Conservation (phyloP, 306 rosid genomes). For the Acacia confusa region DNA sequence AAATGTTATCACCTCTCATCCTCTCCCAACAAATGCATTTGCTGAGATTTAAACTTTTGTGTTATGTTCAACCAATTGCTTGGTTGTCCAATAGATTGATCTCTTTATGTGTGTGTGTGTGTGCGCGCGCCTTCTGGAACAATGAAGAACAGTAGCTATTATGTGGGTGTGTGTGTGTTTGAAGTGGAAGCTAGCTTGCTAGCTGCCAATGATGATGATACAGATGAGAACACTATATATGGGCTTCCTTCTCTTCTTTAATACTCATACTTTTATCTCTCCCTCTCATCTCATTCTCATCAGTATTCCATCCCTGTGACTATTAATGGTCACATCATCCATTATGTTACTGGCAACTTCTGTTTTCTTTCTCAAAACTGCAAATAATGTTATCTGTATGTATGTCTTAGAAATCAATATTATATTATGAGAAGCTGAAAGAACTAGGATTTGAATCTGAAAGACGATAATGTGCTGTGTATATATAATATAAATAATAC, state of each 20-base stretch:
- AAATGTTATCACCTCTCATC: too few relatives aligned
- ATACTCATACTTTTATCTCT: not conserved
- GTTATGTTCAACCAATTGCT: too few relatives aligned
- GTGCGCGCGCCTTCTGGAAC: too few relatives aligned
- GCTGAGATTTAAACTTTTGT: too few relatives aligned
- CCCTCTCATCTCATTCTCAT: not conserved
- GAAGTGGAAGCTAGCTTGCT: not conserved
- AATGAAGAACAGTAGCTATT: too few relatives aligned
- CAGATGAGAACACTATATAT: slow-evolving; percentile 27
- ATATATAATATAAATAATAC: not conserved
- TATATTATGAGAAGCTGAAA: not conserved
- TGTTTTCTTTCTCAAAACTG: not conserved
- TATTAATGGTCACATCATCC: not conserved
- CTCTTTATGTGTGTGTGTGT: too few relatives aligned
- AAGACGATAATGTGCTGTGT: not conserved
- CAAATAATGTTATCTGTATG: not conserved
- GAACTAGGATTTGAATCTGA: slow-evolving; percentile 48
- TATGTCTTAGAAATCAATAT: not conserved
- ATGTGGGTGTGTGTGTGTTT: too few relatives aligned
- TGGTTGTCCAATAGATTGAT: too few relatives aligned
- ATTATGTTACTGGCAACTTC: not conserved
- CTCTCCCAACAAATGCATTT: too few relatives aligned
- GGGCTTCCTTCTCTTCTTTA: slow-evolving; percentile 60
- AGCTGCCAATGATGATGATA: not conserved
- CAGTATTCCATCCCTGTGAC: not conserved